Percentiles rank a stretch among this genome's conserved stretches.
phyloP scores from a whole-genome alignment of 371 early-diverging fungal genomes.

The Zopfochytrium polystomum region DNA sequence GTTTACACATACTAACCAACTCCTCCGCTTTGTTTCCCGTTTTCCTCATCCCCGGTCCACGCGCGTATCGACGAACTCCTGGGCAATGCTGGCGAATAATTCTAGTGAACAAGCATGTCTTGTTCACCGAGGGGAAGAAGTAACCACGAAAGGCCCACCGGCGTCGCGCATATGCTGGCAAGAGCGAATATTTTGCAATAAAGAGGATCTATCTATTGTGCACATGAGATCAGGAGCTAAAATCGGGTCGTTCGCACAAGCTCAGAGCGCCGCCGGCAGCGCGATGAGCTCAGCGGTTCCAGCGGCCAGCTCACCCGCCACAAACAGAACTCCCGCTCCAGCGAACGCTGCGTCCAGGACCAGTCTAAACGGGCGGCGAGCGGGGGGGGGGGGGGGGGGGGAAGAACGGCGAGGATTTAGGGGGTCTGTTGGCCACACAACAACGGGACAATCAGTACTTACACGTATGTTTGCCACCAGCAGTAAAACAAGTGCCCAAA shows the following conservation, averaged over 20 bases:
- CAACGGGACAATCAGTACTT: slow-evolving; percentile 1
- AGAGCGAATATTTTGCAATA: too few species aligned
- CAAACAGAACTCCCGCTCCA: neutral
- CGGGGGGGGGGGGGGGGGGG: neutral
- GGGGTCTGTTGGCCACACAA: neutral
- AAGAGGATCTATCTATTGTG: too few species aligned
- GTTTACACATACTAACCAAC: too few species aligned
- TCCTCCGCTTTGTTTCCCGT: too few species aligned
- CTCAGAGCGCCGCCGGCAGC: neutral
- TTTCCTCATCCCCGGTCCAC: too few species aligned
- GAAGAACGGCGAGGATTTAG: neutral
- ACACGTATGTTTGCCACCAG: slow-evolving; percentile 38
- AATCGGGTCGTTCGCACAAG: too few species aligned
- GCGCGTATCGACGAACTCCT: neutral
- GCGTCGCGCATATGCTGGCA: too few species aligned
- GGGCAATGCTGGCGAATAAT: neutral
- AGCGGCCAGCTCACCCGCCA: neutral
- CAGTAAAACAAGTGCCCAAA: slow-evolving; percentile 27
- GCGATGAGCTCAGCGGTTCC: neutral
- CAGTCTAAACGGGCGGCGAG: neutral
- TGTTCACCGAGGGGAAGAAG: slow-evolving; percentile 46
- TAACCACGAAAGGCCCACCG: too few species aligned
- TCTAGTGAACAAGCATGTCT: slow-evolving; percentile 47
- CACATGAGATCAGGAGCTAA: too few species aligned
- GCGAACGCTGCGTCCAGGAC: neutral